phyloP scores from a whole-genome alignment of 2,329 filamentous ascomycete genomes.

The Orbilia brochopaga region DNA sequence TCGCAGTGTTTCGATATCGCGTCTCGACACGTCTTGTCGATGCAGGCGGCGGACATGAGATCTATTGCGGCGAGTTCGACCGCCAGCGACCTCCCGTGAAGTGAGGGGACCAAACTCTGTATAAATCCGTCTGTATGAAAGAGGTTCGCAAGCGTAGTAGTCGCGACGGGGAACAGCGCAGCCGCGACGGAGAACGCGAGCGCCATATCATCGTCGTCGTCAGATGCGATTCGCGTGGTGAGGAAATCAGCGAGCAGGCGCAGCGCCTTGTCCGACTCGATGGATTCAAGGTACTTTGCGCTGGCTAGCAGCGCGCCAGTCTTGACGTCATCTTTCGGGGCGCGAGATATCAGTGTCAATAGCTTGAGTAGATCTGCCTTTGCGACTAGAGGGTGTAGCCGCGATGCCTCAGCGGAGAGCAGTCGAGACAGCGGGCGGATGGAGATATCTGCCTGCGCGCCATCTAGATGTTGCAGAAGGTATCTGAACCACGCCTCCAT shows the following conservation, averaged over 20 bases:
- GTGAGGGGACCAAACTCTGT: slow-evolving; percentile 74
- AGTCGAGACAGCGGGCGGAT: slow-evolving; percentile 53
- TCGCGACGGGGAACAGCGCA: slow-evolving; percentile 79
- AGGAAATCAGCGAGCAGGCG: slow-evolving; percentile 54
- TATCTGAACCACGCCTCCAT: slow-evolving; percentile 52
- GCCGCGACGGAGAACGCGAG: slow-evolving; percentile 92
- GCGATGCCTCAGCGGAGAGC: slow-evolving; percentile 49
- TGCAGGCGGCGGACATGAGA: slow-evolving; percentile 88
- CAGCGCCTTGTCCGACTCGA: slow-evolving; percentile 48
- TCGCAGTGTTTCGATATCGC: slow-evolving; percentile 83
- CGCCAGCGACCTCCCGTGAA: slow-evolving; percentile 67
- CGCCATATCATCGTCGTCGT: slow-evolving; percentile 83
- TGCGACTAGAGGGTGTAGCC: slow-evolving; percentile 50
- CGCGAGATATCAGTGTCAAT: slow-evolving; percentile 51
- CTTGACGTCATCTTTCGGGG: slow-evolving; percentile 50
- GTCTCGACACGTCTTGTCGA: slow-evolving; percentile 80
- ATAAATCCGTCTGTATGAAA: slow-evolving; percentile 91
- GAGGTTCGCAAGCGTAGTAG: slow-evolving; percentile 64
- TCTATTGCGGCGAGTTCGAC: slow-evolving; percentile 87
- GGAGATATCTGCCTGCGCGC: slow-evolving; percentile 21
- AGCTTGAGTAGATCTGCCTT: slow-evolving; percentile 52
- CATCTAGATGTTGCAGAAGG: slow-evolving; percentile 46
- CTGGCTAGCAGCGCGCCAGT: slow-evolving; percentile 54
- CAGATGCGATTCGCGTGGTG: slow-evolving; percentile 77
- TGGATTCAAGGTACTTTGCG: slow-evolving; percentile 53